phyloP scores from a whole-genome alignment of 1,139 yeast genomes.

The Suhomyces choctaworum region DNA sequence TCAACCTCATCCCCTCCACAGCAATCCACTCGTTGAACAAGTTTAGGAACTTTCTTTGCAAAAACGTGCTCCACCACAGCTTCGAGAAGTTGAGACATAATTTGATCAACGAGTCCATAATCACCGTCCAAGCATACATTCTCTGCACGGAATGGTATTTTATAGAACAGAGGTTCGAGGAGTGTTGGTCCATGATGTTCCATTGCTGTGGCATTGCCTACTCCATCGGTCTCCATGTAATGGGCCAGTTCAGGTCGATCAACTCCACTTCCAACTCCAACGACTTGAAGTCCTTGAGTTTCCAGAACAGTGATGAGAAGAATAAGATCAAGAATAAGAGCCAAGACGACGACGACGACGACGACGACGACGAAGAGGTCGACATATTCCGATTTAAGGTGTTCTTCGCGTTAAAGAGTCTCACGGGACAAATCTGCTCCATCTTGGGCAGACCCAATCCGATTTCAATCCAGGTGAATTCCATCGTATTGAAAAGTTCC shows the following conservation, averaged over 20 bases:
- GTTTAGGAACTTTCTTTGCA: constrained; percentile 30
- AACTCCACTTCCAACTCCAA: constrained; percentile 10
- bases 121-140: constrained; percentile 50
- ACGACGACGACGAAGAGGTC: constrained; percentile 27
- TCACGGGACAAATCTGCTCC: constrained; percentile 52
- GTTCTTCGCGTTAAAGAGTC: constrained; percentile 51
- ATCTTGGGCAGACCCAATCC: constrained; percentile 59
- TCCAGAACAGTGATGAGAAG: constrained; percentile 1
- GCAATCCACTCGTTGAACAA: constrained; percentile 27
- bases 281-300: constrained; percentile 2
- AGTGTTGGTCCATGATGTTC: constrained; percentile 50
- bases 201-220: constrained; percentile 52
- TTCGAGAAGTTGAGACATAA: constrained; percentile 49
- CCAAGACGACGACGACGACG: constrained; percentile 4
- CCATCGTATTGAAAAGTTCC: constrained; percentile 30
- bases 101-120: constrained; percentile 46
- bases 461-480: constrained; percentile 50
- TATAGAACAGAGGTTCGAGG: constrained; percentile 50
- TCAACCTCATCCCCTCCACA: constrained; percentile 22
- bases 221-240: constrained; percentile 53
- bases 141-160: constrained; percentile 54
- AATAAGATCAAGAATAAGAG: too few relatives aligned
- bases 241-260: constrained; percentile 28
- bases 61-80: constrained; percentile 31
- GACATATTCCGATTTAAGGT: constrained; percentile 42